phyloP scores from a whole-genome alignment of 2,329 filamentous ascomycete species.

The Coniochaeta sp. region DNA sequence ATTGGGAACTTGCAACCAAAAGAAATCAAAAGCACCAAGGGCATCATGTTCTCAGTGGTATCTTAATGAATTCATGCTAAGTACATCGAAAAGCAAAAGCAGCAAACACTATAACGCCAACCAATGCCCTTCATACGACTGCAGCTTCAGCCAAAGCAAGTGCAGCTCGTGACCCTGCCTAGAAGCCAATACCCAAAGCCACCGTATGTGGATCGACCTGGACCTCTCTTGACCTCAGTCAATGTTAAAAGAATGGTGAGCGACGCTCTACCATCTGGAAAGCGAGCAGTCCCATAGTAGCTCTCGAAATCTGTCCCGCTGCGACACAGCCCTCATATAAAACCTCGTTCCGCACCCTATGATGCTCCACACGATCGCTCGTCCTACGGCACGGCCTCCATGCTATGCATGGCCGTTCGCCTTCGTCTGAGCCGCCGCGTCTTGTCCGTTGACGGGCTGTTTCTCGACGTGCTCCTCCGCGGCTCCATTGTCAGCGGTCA shows the following conservation, averaged over 20 bases:
- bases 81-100: neutral
- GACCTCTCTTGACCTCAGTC: no score
- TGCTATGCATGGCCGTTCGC: neutral
- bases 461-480: conserved; percentile 14
- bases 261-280: neutral
- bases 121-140: neutral
- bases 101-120: neutral
- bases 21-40: no score
- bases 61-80: neutral
- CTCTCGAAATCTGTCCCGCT: neutral
- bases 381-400: neutral
- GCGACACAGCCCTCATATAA: neutral
- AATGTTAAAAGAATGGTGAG: no score
- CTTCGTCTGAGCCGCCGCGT: neutral
- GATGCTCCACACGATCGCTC: neutral
- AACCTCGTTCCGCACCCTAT: neutral
- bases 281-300: neutral
- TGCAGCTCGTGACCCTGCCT: neutral
- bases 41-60: no score
- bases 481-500: conserved; percentile 20
- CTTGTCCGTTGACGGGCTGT: conserved; percentile 6
- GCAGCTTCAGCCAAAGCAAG: neutral
- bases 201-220: no score
- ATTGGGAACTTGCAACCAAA: no score
- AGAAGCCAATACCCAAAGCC: neutral